phyloP scores from a whole-genome alignment of 1,284 basidiomycete genomes.

The Meripilus lineatus region DNA sequence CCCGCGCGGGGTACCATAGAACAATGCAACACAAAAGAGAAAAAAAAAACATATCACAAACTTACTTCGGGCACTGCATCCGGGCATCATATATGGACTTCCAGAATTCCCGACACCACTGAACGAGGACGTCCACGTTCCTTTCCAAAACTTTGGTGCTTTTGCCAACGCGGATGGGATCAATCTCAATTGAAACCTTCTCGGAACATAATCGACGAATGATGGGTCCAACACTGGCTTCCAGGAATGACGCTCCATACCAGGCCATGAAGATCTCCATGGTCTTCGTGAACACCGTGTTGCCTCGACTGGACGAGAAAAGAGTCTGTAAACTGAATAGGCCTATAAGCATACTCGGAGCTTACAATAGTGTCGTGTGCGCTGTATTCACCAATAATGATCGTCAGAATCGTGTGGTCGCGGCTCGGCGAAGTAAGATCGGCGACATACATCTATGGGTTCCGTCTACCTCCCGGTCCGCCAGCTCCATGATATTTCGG shows the following conservation, averaged over 20 bases:
- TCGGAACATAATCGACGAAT: constrained; percentile 67
- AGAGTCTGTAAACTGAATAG: neutral
- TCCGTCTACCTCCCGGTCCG: constrained; percentile 62
- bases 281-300: constrained; percentile 75
- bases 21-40: no score
- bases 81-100: constrained; percentile 70
- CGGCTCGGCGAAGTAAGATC: neutral
- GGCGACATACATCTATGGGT: constrained; percentile 30
- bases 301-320: constrained; percentile 55
- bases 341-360: constrained; percentile 4
- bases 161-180: constrained; percentile 61
- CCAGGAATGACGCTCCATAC: constrained; percentile 72
- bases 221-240: constrained; percentile 66
- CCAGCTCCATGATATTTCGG: constrained; percentile 62
- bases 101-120: constrained; percentile 79
- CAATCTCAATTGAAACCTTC: constrained; percentile 73
- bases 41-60: constrained; percentile 15
- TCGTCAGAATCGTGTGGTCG: neutral
- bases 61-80: constrained; percentile 70
- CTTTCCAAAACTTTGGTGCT: constrained; percentile 56
- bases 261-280: constrained; percentile 74
- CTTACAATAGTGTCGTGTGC: constrained; percentile 49
- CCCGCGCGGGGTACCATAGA: no score
- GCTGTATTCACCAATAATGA: constrained; percentile 17
- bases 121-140: constrained; percentile 64